Conservation (phyloP, 495 filamentous ascomycete species). For the Daldinia bambusicola region DNA sequence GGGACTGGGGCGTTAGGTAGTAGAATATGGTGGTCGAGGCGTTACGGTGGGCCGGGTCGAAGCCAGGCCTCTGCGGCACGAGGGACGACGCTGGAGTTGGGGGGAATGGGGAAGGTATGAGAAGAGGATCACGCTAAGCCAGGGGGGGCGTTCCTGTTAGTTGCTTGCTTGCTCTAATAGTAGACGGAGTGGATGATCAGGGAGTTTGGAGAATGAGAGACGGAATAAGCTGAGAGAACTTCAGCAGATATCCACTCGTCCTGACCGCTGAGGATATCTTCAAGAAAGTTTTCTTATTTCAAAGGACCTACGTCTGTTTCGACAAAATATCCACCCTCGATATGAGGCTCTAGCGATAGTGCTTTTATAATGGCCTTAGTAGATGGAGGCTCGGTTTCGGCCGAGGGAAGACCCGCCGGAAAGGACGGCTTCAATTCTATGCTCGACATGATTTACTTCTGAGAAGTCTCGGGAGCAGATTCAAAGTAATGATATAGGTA, state of each 20-base stretch:
- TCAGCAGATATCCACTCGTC: background rate
- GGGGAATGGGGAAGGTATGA: slow-evolving; percentile 63
- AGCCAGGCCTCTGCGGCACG: slow-evolving; percentile 44
- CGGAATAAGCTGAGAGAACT: background rate
- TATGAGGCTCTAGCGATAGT: slow-evolving; percentile 62
- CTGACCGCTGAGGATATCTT: background rate
- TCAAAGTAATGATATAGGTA: too few relatives aligned
- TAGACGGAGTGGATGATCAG: too few relatives aligned
- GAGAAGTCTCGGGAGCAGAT: background rate
- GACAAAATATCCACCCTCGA: slow-evolving; percentile 72
- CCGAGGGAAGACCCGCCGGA: slow-evolving; percentile 29
- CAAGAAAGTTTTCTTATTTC: slow-evolving; percentile 17
- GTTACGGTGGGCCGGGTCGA: slow-evolving; percentile 43
- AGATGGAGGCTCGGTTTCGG: slow-evolving; percentile 48
- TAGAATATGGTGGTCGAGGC: slow-evolving; percentile 28
- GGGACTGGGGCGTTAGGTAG: slow-evolving; percentile 19
- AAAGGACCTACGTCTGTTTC: slow-evolving; percentile 56
- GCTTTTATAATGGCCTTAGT: slow-evolving; percentile 54
- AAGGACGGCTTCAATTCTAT: slow-evolving; percentile 41
- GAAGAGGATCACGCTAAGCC: slow-evolving; percentile 58
- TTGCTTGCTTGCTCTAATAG: too few relatives aligned
- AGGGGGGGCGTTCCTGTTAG: background rate
- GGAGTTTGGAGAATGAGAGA: background rate
- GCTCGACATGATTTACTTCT: background rate
- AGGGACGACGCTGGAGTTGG: slow-evolving; percentile 34